Evolutionary conservation across 192 early-diverging fungal species (phyloP).

Genomic region (Rhizoclosmatium globosum): DNA sequence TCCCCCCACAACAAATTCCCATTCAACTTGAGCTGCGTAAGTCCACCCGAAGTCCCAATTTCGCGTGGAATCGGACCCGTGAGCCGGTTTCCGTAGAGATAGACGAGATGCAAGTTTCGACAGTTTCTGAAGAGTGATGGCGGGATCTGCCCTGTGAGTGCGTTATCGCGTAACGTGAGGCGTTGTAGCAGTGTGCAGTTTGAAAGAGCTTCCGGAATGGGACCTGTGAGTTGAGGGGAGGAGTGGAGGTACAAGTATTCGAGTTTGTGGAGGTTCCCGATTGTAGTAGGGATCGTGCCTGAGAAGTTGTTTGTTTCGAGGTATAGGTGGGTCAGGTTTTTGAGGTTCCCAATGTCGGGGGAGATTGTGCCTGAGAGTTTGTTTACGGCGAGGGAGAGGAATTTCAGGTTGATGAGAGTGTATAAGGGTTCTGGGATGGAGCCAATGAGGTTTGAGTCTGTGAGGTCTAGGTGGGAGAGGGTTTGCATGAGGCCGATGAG

Average conservation of each 20-base stretch:
- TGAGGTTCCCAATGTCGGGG: not conserved
- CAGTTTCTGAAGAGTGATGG: not conserved
- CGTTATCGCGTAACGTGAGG: slow-evolving; percentile 7
- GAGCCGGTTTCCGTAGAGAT: slow-evolving; percentile 3
- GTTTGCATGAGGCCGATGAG: not conserved
- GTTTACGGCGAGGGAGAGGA: not conserved
- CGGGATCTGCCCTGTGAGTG: slow-evolving; percentile 3
- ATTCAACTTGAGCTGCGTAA: not conserved
- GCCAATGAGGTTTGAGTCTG: not conserved
- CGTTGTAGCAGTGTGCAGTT: not conserved
- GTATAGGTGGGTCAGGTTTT: not conserved
- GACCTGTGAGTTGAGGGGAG: not conserved
- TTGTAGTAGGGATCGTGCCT: not conserved
- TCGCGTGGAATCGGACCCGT: not conserved
- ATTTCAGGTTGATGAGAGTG: not conserved
- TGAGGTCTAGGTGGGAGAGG: slow-evolving; percentile 2
- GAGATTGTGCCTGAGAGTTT: not conserved
- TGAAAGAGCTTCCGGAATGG: not conserved
- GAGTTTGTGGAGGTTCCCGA: not conserved
- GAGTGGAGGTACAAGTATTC: not conserved
- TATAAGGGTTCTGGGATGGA: not conserved
- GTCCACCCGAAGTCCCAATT: not conserved
- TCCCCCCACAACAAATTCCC: not conserved
- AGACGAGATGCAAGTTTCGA: not conserved
- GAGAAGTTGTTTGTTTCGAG: slow-evolving; percentile 1